These are phyloP conservation scores for Aspergillus tanneri DNA, from an alignment of 2,329 filamentous ascomycete species.

Conservation along the genomic window DNA sequence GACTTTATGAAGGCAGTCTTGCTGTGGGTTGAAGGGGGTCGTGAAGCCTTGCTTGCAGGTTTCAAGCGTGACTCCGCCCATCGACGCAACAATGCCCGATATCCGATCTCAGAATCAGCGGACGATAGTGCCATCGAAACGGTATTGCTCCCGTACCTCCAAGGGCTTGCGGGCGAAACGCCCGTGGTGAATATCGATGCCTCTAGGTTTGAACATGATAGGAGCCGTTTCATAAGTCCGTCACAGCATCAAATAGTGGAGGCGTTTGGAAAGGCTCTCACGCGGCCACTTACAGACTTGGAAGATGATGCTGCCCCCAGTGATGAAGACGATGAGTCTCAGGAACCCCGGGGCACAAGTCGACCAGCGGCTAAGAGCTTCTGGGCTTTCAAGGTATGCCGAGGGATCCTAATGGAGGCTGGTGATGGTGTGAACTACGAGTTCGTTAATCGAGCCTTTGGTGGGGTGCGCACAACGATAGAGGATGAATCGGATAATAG, in stretches of 20 bases:
- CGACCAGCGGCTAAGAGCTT: constrained; percentile 43
- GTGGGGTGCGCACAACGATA: constrained; percentile 53
- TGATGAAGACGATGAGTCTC: constrained; percentile 17
- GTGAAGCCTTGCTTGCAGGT: constrained; percentile 54
- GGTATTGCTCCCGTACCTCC: constrained; percentile 59
- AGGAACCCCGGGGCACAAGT: constrained; percentile 31
- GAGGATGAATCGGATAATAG: constrained; percentile 36
- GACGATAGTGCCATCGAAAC: constrained; percentile 56
- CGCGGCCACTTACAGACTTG: constrained; percentile 53
- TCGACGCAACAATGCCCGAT: constrained; percentile 45
- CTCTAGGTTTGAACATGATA: constrained; percentile 58
- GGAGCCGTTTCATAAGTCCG: constrained; percentile 52
- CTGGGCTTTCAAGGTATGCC: constrained; percentile 61
- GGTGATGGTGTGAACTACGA: constrained; percentile 56
- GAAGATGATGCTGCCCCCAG: constrained; percentile 39
- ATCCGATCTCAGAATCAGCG: constrained; percentile 54
- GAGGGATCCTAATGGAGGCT: constrained; percentile 59
- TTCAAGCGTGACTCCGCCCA: constrained; percentile 52
- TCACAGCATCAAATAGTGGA: constrained; percentile 57
- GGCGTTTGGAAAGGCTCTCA: constrained; percentile 56
- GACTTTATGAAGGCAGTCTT: constrained; percentile 65
- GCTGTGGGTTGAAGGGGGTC: constrained; percentile 61
- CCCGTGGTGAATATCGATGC: constrained; percentile 58
- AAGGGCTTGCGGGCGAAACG: constrained; percentile 51
- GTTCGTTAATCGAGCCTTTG: constrained; percentile 61